Evolutionary conservation across 1,139 yeast species (phyloP).

Genomic region (Candida sp.): DNA sequence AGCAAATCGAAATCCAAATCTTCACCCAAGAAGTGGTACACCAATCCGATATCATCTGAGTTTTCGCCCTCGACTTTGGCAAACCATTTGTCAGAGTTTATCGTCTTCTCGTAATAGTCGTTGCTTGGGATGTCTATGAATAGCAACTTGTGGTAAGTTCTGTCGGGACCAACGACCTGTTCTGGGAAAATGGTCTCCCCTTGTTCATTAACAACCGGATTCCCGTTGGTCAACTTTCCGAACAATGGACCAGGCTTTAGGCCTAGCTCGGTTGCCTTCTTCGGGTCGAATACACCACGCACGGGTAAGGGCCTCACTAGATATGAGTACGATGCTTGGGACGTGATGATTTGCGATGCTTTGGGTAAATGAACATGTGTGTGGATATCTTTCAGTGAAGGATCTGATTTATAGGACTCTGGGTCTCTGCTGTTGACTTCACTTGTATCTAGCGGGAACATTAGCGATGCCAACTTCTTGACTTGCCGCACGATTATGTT

Average conservation of each 20-base stretch:
- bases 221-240: constrained; percentile 63
- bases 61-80: constrained; percentile 27
- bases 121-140: constrained; percentile 75
- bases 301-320: constrained; percentile 67
- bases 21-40: constrained; percentile 80
- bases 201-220: constrained; percentile 56
- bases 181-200: constrained; percentile 68
- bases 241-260: constrained; percentile 68
- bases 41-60: constrained; percentile 48
- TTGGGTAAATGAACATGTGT: constrained; percentile 43
- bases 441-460: constrained; percentile 55
- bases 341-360: constrained; percentile 20
- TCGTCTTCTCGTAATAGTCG: constrained; percentile 51
- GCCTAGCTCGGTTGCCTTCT: constrained; percentile 69
- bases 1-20: constrained; percentile 54
- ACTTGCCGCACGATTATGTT: constrained; percentile 21
- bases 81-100: constrained; percentile 34
- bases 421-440: constrained; percentile 41
- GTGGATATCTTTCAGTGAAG: constrained; percentile 44
- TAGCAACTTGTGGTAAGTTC: constrained; percentile 61
- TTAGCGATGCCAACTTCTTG: constrained; percentile 38
- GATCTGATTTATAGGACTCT: constrained; percentile 43
- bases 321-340: constrained; percentile 53
- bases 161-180: constrained; percentile 72
- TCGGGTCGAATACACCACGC: constrained; percentile 78